phyloP scores from a whole-genome alignment of 164 flowering plant species.

The Vitis riparia region DNA sequence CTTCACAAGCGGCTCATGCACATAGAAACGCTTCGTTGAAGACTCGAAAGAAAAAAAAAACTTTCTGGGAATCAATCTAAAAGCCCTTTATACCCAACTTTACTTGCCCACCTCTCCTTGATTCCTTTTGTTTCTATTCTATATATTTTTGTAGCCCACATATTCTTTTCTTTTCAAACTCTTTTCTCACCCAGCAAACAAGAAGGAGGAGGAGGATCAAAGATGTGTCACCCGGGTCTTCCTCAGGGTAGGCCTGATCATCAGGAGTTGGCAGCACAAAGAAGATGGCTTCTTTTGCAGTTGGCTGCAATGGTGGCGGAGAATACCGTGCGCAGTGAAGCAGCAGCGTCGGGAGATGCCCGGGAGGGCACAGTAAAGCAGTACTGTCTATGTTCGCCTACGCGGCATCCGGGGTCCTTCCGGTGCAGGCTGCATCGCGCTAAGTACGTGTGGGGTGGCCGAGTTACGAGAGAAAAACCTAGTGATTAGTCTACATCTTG shows the following conservation, averaged over 20 bases:
- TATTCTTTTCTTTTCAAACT: not conserved
- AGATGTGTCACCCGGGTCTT: conserved; percentile 13
- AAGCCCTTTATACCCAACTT: conserved; percentile 14
- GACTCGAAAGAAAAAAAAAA: not conserved
- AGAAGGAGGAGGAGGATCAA: not conserved
- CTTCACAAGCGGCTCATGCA: not conserved
- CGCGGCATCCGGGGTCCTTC: conserved; percentile 63
- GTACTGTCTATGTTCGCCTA: conserved; percentile 59
- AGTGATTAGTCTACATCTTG: not conserved
- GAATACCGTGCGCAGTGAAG: not conserved
- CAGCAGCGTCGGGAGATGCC: conserved; percentile 3
- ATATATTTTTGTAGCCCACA: conserved; percentile 1
- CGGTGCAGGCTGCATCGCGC: conserved; percentile 50
- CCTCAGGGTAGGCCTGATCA: not conserved
- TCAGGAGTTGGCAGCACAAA: not conserved
- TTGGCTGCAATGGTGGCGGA: not conserved
- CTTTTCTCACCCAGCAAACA: not conserved
- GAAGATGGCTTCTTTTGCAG: conserved; percentile 13
- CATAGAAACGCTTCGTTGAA: not conserved
- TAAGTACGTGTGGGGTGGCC: conserved; percentile 37
- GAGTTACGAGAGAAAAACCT: not conserved
- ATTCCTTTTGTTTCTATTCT: not conserved
- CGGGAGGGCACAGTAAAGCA: conserved; percentile 13
- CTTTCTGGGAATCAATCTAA: conserved; percentile 1
- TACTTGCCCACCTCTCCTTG: not conserved